These are phyloP conservation scores for Penicillium sp. DNA, from an alignment of 2,329 filamentous ascomycete species.

Conservation along the genomic window DNA sequence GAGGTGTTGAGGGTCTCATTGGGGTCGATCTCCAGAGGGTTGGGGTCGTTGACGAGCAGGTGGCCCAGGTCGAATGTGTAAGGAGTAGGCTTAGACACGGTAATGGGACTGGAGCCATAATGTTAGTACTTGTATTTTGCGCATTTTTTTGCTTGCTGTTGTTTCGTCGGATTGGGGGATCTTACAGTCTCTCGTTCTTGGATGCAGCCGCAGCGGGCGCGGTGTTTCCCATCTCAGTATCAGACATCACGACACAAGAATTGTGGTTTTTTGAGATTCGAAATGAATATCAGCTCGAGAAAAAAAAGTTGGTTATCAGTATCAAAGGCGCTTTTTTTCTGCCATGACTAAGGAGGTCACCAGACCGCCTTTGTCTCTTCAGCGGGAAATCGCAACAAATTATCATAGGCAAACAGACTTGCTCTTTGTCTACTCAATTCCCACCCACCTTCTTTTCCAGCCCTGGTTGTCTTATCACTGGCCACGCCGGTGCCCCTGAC, in stretches of 20 bases:
- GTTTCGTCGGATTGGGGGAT: conserved; percentile 2
- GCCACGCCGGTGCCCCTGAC: conserved; percentile 35
- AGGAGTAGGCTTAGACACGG: conserved; percentile 78
- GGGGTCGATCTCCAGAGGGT: conserved; percentile 67
- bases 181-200: conserved; percentile 46
- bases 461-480: conserved; percentile 31
- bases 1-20: conserved; percentile 60
- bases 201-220: conserved; percentile 18
- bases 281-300: conserved; percentile 14
- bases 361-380: conserved; percentile 25
- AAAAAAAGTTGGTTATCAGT: conserved; percentile 34
- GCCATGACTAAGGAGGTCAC: conserved; percentile 21
- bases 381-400: conserved; percentile 27
- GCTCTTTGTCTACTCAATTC: conserved; percentile 14
- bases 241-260: conserved; percentile 27
- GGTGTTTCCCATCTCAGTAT: conserved; percentile 28
- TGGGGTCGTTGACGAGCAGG: conserved; percentile 82
- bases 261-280: conserved; percentile 8
- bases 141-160: not conserved
- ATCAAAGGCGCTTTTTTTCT: conserved; percentile 31
- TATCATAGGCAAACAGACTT: conserved; percentile 20
- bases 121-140: conserved; percentile 19
- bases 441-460: conserved; percentile 16
- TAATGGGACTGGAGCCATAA: conserved; percentile 50
- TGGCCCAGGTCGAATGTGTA: conserved; percentile 92